phyloP scores from a whole-genome alignment of 331 rosid species.

The Acacia concinna region DNA sequence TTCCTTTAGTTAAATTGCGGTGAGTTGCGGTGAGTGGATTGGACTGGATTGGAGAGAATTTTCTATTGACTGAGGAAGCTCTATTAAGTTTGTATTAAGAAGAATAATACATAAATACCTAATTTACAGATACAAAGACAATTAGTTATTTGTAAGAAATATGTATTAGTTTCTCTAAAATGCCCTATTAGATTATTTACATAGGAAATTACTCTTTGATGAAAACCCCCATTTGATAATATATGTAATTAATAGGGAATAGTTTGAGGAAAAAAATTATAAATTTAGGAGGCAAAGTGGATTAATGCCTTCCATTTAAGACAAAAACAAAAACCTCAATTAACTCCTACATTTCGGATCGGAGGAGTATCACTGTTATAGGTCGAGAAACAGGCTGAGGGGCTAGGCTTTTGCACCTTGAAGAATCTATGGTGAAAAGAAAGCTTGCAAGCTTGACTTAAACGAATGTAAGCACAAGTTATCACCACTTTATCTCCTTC shows the following conservation, averaged over 20 bases:
- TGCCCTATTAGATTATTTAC: too few species aligned
- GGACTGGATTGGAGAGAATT: not conserved
- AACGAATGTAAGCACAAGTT: not conserved
- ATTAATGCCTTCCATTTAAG: too few species aligned
- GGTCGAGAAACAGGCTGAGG: not conserved
- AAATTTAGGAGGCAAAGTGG: too few species aligned
- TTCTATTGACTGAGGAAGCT: not conserved
- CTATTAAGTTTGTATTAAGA: not conserved
- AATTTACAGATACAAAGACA: too few species aligned
- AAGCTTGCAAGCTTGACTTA: not conserved
- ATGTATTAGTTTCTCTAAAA: not conserved
- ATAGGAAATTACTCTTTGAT: not conserved
- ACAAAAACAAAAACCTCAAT: too few species aligned
- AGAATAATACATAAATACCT: too few species aligned
- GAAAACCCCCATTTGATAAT: too few species aligned
- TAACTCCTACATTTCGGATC: too few species aligned
- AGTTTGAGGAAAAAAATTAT: too few species aligned
- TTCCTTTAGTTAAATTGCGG: not conserved
- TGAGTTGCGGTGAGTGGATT: not conserved
- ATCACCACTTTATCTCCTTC: not conserved
- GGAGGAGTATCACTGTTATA: not conserved
- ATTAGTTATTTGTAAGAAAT: too few species aligned
- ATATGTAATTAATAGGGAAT: too few species aligned
- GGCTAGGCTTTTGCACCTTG: not conserved
- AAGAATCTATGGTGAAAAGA: not conserved